Base-by-base conservation (phyloP, 1,284 basidiomycete species). In the Cutaneotrichosporon sp. region DNA sequence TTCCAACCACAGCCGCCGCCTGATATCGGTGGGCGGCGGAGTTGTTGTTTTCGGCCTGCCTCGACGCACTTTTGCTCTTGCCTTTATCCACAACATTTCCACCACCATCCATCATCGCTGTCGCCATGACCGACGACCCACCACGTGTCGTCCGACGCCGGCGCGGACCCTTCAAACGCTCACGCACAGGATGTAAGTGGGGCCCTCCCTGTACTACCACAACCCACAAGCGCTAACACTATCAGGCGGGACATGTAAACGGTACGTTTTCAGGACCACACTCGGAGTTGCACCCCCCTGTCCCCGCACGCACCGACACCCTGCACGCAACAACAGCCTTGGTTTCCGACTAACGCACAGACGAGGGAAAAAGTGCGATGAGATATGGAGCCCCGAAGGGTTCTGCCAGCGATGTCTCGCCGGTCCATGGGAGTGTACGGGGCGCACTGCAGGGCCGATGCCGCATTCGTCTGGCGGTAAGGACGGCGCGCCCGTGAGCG, bases 291-390 rank as follows among this genome's bases (percentile, higher is more conserved):
- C 40, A 14, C 23, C 21, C 13, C 23, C 39, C 5, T n/a, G n/a
- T n/a, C n/a, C n/a, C n/a, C n/a, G n/a, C n/a, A n/a, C n/a, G n/a
- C n/a, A n/a, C n/a, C n/a, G n/a, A n/a, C n/a, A n/a, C n/a, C n/a
- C n/a, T n/a, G n/a, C n/a, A n/a, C n/a, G n/a, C n/a, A n/a, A n/a
- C n/a, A n/a, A n/a, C n/a, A n/a, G n/a, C n/a, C n/a, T n/a, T n/a
- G n/a, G n/a, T n/a, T n/a, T n/a, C 39, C 21, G 4, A 30, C 54
- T 56, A 30, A 59, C 43, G 15, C 23, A 51, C 23, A 59, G 63
- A 15, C 61, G 63, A 5, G 63, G 63, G 2, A 65, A 65, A 48
- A 65, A 65, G 49, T 65, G 63, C 49, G 63, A 65, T 38, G 63
- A 65, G 40, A 54, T 61, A 13, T 65, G 63, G 63, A 61, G 37